phyloP scores from a whole-genome alignment of 2,329 filamentous ascomycete species.

The Neofusicoccum sp. region DNA sequence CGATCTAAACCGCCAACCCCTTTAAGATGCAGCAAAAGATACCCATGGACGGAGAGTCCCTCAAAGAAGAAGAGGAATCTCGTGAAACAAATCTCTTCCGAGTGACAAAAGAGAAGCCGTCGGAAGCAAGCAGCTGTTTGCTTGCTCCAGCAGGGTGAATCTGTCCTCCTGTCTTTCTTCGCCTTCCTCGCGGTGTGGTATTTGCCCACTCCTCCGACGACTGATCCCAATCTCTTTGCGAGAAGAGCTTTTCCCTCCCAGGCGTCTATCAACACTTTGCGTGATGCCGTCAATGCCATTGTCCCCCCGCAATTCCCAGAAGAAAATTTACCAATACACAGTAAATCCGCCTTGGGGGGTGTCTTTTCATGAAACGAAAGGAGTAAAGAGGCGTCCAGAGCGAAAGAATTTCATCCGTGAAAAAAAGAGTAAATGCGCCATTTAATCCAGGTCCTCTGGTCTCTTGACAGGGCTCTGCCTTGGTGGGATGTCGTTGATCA shows the following conservation, averaged over 20 bases:
- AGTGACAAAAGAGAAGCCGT: not conserved
- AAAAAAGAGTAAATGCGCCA: not conserved
- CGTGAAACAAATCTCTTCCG: no score
- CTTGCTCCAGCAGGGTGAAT: not conserved
- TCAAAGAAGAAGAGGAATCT: not conserved
- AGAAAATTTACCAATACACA: conserved; percentile 8
- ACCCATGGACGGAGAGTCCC: not conserved
- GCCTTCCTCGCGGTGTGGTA: not conserved
- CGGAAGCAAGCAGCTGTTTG: not conserved
- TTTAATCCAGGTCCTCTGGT: conserved; percentile 45
- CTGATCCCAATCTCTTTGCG: not conserved
- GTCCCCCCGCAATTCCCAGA: not conserved
- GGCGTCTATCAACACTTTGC: conserved; percentile 8
- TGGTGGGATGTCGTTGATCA: conserved; percentile 26
- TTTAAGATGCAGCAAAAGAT: not conserved
- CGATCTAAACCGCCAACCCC: not conserved
- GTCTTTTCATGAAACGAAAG: conserved; percentile 2
- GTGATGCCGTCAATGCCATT: not conserved
- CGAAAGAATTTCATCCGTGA: conserved; percentile 10
- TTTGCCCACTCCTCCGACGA: not conserved
- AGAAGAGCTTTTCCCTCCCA: not conserved
- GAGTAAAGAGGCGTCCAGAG: not conserved
- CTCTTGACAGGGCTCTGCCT: conserved; percentile 42
- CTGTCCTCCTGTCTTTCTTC: not conserved
- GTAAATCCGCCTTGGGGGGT: not conserved